These are phyloP conservation scores for Apiotrichum mycotoxinovorans DNA, from an alignment of 1,284 basidiomycete species.

Conservation along the genomic window DNA sequence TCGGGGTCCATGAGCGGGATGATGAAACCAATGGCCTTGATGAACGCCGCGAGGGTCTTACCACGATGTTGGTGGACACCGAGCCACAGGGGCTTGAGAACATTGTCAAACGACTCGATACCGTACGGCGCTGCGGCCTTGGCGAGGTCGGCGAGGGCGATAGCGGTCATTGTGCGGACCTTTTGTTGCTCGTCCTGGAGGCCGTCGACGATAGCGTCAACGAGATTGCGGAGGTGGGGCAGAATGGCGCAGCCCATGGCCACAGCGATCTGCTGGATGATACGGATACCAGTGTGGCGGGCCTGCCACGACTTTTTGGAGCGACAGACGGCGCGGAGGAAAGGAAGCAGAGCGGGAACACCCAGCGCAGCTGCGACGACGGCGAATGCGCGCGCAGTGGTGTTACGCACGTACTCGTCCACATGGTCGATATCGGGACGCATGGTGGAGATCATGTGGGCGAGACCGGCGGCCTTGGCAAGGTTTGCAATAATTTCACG, in stretches of 20 bases:
- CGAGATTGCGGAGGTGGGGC: constrained; percentile 92
- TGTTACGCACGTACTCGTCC: constrained; percentile 99
- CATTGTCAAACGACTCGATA: constrained; percentile 98
- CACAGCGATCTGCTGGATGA: constrained; percentile 98
- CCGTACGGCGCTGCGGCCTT: constrained; percentile 98
- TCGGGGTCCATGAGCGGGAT: constrained; percentile 99
- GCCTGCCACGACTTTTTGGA: constrained; percentile 99
- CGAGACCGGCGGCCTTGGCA: constrained; percentile 96
- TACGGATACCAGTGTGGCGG: constrained; percentile 97
- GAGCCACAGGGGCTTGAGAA: constrained; percentile 95
- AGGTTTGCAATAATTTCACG: constrained; percentile 99
- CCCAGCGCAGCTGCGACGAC: constrained; percentile 98
- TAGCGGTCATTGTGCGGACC: constrained; percentile 97
- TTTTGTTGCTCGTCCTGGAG: constrained; percentile 98
- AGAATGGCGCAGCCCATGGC: constrained; percentile 99
- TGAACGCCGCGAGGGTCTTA: constrained; percentile 94
- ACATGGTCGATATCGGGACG: constrained; percentile 99
- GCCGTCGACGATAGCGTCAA: constrained; percentile 94
- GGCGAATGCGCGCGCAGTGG: constrained; percentile 97
- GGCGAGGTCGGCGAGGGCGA: constrained; percentile 92
- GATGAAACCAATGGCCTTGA: constrained; percentile 99
- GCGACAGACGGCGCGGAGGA: constrained; percentile 96
- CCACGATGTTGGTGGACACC: constrained; percentile 97
- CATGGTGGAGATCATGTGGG: constrained; percentile 99
- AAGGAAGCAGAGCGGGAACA: constrained; percentile 94